Base-by-base conservation (phyloP, 1,284 basidiomycete genomes). In the Puccinia horiana region DNA sequence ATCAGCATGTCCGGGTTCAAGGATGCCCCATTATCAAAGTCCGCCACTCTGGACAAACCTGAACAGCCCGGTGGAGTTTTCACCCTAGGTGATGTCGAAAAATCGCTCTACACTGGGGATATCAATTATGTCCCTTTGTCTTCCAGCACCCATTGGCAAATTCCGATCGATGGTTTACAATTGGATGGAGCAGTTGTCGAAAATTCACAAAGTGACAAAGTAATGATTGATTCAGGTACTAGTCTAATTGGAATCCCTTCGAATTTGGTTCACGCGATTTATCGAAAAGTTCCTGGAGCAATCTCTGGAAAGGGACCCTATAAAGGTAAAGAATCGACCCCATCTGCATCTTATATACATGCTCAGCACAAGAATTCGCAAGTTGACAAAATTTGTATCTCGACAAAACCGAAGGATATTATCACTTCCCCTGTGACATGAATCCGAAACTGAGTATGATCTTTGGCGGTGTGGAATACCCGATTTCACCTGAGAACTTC, bases 1-100 rank as follows among this genome's bases (percentile, higher is more conserved):
- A 81, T 81, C 40, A 70, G 78, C 44, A 81, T 81, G 78, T 81
- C 78, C 42, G 78, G 78, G 26, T 81, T 81, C 69, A 63, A 52
- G 32, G 54, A 49, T 23, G 70, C 44, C 70, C 70, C 70, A 32
- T 40, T 73, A 18, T 20, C 49, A 2, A 73, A 18, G 47, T 40
- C 47, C 16, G 69, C 72, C n/a, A 54, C n/a, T 49, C 23, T 56
- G 18, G 56, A 72, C 8, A 52, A 70, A 32, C 52, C 78, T 20
- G 65, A 72, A 58, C 78, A 73, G 20, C 80, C 80, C 18, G 80
- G 80, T 23, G 80, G 80, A 32, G 70, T 75, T 11, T 49, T 81
- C 29, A 81, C 72, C 2, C 58, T 81, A 23, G 80, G 80, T 3
- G 80, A 58, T 14, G 56, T 56, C 23, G 80, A 81, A 49, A 56